Conservation (phyloP, 1,284 basidiomycete genomes). For the Lentinula novae-zelandiae region DNA sequence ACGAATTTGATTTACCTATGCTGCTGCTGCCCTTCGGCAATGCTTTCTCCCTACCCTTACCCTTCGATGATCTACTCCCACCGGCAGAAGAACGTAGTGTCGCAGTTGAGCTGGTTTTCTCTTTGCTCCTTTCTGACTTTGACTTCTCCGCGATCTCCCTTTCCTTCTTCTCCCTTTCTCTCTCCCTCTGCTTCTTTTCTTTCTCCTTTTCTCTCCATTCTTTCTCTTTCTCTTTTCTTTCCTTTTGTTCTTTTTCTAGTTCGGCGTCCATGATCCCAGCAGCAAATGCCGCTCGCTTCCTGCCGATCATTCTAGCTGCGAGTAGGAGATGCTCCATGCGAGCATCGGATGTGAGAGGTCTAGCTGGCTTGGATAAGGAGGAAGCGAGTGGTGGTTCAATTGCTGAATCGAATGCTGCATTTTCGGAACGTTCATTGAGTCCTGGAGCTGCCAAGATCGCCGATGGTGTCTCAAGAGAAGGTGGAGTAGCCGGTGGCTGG, state of each 20-base stretch:
- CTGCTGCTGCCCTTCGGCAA: background rate
- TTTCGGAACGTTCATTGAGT: background rate
- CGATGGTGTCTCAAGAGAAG: background rate
- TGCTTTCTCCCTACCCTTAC: background rate
- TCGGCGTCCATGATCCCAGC: constrained; percentile 36
- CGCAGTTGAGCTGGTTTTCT: background rate
- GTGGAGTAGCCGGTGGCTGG: background rate
- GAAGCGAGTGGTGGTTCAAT: background rate
- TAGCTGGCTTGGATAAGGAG: constrained; percentile 14
- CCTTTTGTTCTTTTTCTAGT: constrained; percentile 22
- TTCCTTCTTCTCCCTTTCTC: background rate
- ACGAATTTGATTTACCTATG: background rate
- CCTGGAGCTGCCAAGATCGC: background rate
- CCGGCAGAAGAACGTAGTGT: background rate
- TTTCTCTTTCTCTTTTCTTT: constrained; percentile 24
- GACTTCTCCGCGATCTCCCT: background rate
- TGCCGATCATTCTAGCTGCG: constrained; percentile 54
- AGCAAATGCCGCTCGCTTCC: constrained; percentile 43
- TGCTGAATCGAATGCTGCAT: background rate
- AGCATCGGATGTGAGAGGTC: constrained; percentile 46
- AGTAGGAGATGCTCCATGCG: constrained; percentile 56
- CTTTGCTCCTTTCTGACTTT: background rate
- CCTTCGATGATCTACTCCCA: background rate
- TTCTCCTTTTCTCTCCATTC: background rate
- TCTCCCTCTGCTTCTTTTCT: background rate